These are phyloP conservation scores for Colletotrichum cuscutae DNA, from an alignment of 2,329 filamentous ascomycete species.

Conservation along the genomic window DNA sequence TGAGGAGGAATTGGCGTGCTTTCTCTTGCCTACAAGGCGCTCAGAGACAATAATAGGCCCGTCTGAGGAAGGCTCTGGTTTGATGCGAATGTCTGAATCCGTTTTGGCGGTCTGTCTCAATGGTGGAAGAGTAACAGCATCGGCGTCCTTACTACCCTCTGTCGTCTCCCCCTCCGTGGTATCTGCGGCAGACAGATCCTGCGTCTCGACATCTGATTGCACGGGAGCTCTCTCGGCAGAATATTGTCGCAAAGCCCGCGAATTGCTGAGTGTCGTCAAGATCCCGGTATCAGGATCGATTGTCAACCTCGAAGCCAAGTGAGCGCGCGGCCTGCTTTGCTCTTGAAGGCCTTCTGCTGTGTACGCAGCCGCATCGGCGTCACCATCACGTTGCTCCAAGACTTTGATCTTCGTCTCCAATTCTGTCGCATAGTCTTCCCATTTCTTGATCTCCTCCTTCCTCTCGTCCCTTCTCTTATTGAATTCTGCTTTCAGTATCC, in stretches of 20 bases:
- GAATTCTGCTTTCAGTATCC: slow-evolving; percentile 50
- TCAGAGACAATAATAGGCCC: slow-evolving; percentile 61
- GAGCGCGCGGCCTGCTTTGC: slow-evolving; percentile 13
- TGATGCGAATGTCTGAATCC: slow-evolving; percentile 44
- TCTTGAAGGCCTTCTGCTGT: not conserved
- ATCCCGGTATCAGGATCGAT: slow-evolving; percentile 16
- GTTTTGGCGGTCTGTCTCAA: slow-evolving; percentile 4
- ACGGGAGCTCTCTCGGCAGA: not conserved
- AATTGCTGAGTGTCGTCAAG: not conserved
- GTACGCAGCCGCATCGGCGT: not conserved
- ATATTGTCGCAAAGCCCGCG: not conserved
- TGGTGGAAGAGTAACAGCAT: slow-evolving; percentile 18
- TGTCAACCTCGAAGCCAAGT: slow-evolving; percentile 20
- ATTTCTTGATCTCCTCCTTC: slow-evolving; percentile 54
- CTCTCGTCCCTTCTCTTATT: slow-evolving; percentile 53
- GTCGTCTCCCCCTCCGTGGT: slow-evolving; percentile 10
- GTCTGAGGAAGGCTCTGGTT: slow-evolving; percentile 65
- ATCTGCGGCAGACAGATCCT: not conserved
- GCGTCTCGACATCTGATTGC: not conserved
- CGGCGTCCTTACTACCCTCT: slow-evolving; percentile 13
- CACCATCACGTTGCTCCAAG: slow-evolving; percentile 51
- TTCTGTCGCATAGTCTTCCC: slow-evolving; percentile 56
- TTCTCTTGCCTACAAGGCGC: slow-evolving; percentile 60
- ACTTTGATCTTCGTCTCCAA: slow-evolving; percentile 55
- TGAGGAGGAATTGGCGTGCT: slow-evolving; percentile 37